Evolutionary conservation across 2,329 filamentous ascomycete species (phyloP), one percentile per base, ranked within the genome.

Genomic region (Penicillium rolfsii): DNA sequence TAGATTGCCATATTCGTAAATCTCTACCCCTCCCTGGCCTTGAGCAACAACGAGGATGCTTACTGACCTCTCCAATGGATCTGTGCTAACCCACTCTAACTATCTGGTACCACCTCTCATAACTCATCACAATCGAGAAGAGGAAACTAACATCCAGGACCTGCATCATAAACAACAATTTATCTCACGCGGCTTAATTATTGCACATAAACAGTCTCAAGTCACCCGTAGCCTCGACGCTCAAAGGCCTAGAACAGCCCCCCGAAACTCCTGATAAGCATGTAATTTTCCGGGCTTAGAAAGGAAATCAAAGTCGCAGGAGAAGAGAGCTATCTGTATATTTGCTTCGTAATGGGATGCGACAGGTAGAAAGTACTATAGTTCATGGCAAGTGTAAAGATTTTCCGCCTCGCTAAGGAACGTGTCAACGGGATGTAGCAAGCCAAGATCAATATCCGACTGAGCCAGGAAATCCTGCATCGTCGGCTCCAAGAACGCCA

Each of bases 401-500:
- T 68, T 72, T 58, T 74, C 72, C 12, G 69, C 64, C 48, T 76
- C 74, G 49, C 67, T 73, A 58, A 76, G 67, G 55, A 74, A 75
- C 3, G 70, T 70, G 65, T 76, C 74, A 38, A 76, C 72, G 7
- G 74, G 72, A 60, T 76, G 72, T 58, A 75, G 57, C 54, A 74
- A 59, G 1, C 74, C 73, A 36, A 76, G 50, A 60, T 76, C 74
- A 19, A 77, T 69, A 65, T 77, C 73, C 4, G 74, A 75, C 64
- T 77, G 74, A 19, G 75, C 74, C 1, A 77, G 63, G 19, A 77
- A 77, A 50, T 76, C 73, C 58, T 77, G 74, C 74, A 77, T 75
- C 7, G 74, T 77, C 24, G 75, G 75, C 53, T 77, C 73, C 43
- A 76, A 61, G 52, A 77, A 76, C 8, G 75, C 69, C 73, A 77